Evolutionary conservation across 2,329 filamentous ascomycete genomes (phyloP).

Genomic region (Cercospora sp.): DNA sequence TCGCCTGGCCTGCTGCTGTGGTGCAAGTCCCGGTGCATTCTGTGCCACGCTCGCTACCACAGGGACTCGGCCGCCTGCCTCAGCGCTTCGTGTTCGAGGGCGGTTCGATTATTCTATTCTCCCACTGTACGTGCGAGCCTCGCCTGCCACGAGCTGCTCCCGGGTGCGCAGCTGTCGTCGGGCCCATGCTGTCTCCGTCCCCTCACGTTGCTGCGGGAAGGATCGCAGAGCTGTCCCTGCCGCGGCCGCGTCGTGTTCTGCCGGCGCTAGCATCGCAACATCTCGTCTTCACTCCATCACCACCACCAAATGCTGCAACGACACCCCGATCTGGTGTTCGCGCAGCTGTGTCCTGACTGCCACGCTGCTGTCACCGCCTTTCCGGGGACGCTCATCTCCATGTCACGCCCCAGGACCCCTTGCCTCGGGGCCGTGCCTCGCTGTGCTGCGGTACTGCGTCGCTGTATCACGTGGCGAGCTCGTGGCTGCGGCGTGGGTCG

Average conservation of each 20-base stretch:
- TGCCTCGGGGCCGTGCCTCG: slow-evolving; percentile 13
- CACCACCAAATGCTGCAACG: not conserved
- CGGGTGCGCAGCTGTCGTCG: not conserved
- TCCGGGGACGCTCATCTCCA: slow-evolving; percentile 20
- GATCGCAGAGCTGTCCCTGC: not conserved
- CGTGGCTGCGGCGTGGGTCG: slow-evolving; percentile 14
- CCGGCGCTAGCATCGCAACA: not conserved
- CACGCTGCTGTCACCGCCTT: slow-evolving; percentile 36
- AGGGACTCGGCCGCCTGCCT: not conserved
- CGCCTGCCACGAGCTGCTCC: slow-evolving; percentile 9
- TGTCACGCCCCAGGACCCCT: slow-evolving; percentile 9
- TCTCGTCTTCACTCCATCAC: slow-evolving; percentile 6
- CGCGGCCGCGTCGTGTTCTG: not conserved
- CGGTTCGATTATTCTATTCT: not conserved
- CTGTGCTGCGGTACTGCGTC: not conserved
- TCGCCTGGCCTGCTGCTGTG: slow-evolving; percentile 10
- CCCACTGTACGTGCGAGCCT: not conserved
- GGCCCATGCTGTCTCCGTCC: slow-evolving; percentile 4
- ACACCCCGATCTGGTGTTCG: not conserved
- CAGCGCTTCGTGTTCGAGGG: slow-evolving; percentile 11
- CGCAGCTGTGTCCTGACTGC: slow-evolving; percentile 24
- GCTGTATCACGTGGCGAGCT: slow-evolving; percentile 34
- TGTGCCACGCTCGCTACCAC: slow-evolving; percentile 17
- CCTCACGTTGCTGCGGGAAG: not conserved
- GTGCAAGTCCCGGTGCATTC: slow-evolving; percentile 14